Base-by-base conservation (phyloP, 208 protist genomes). In the Acanthamoeba rhysodes region DNA sequence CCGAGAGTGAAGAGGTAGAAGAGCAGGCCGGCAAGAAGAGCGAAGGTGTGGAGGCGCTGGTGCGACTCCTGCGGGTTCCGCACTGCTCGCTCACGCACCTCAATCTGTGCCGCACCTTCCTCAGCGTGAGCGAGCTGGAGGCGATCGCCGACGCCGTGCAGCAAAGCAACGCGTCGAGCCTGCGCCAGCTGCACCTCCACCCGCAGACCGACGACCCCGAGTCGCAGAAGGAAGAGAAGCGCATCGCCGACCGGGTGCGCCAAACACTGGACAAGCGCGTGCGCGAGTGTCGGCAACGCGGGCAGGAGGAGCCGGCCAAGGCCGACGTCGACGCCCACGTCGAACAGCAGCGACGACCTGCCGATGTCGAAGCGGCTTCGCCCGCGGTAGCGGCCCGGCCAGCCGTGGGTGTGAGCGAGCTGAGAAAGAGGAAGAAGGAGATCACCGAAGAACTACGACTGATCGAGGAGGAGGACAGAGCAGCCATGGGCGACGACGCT, bases 51-150 rank as follows among this genome's bases (percentile, higher is more conserved):
- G 53, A 88, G 18, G 41, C 80, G 14, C 80, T 88, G 27, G 4
- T 14, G 29, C 45, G 53, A 14, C 32, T 88, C 34, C 80, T 88
- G 27, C 27, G 14, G 32, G 2, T n/a, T 9, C 80, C 80, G 8
- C 80, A 88, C 80, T 88, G 80, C 80, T 88, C 80, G 3, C 80
- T 88, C 16, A 66, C 80, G 24, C 50, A 59, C 37, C 80, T 88
- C 80, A 88, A 88, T 53, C 50, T 88, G 34, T 66, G 80, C 80
- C 80, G 80, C 8, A 88, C 80, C 16, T 88, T 88, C 22, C 45
- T 88, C n/a, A 12, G 27, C 2, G 5, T 27, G n/a, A 18, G 18
- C 34, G 80, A 88, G 80, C 41, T 88, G 50, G 29, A 0, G 2
- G 29, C n/a, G 16, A 88, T 88, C 80, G 80, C 80, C 34, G 50